Base-by-base conservation (phyloP, 306 rosid genomes). In the Arachis stenosperma region DNA sequence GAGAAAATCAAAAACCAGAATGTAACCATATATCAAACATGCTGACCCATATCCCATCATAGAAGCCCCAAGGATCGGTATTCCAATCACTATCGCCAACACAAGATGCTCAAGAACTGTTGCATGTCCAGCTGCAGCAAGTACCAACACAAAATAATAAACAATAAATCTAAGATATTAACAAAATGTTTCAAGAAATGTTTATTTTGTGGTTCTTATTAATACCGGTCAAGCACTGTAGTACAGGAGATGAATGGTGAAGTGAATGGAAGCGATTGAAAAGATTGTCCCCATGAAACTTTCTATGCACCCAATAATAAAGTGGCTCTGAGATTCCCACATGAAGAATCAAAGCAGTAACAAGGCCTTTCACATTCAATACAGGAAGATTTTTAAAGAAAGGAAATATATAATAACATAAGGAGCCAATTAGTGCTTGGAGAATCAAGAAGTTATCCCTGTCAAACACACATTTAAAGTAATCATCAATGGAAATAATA, bases 401-500 rank as follows among this genome's bases (percentile, higher is more conserved):
- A 2, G 91, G 98, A 52, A 88, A 80, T 37, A 77, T 40, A 6
- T 78, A 86, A 39, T 81, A 77, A 44, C 57, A 84, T 81, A 84
- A 17, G 70, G 84, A 79, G 7, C 82, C 83, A 60, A 90, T 69
- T 8, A 87, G 29, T 50, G 86, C 77, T 42, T 92, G 91, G 64
- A 92, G 98, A 73, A 92, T 78, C 6, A 92, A 58, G 81, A 88
- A 90, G 84, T 92, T 92, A 59, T 92, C 97, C 97, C 97, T 92
- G 90, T 7, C 4, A 52, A 22, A 13, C 6, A 48, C 1, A 48
- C 4, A 12, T 46, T 8, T 12, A 48, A 0, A 48, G 8, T 8
- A 69, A 68, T 54, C 33, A 10, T 67, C 29, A 22, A 7, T 6
- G 9, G 22, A 48, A 33, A 9, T 7, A 61, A 9, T 64, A 17